Conservation (phyloP, 139 green algal species). For the Pseudopediastrum boryanum region DNA sequence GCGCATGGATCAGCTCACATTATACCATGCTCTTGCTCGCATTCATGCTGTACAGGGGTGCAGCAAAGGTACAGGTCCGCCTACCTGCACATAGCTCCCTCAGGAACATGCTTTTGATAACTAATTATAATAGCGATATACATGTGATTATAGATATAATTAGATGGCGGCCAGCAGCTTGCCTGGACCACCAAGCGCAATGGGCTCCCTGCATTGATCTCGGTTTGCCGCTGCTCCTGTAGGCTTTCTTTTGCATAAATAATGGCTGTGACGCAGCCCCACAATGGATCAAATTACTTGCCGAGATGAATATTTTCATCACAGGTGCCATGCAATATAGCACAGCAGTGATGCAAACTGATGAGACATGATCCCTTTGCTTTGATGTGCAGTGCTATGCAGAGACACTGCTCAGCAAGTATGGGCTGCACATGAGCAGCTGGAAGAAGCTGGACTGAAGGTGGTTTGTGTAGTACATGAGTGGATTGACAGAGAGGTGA, state of each 20-base stretch:
- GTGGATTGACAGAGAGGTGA: slow-evolving; percentile 41
- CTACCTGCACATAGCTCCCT: neutral
- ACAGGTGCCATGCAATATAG: neutral
- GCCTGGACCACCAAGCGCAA: neutral
- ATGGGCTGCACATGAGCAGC: slow-evolving; percentile 11
- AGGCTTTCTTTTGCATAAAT: neutral
- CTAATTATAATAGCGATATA: neutral
- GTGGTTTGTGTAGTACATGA: slow-evolving; percentile 45
- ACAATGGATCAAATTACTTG: neutral
- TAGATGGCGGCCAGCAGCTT: neutral
- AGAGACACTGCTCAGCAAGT: slow-evolving; percentile 20
- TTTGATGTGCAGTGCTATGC: slow-evolving; percentile 24
- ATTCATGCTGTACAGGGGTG: neutral
- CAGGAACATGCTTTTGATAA: neutral
- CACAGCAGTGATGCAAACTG: too few species aligned
- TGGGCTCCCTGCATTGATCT: neutral
- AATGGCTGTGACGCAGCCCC: too few species aligned
- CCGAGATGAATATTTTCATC: neutral
- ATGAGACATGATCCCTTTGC: neutral
- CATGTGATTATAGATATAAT: neutral
- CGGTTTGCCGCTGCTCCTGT: neutral
- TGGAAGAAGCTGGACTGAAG: slow-evolving; percentile 28
- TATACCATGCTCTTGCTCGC: neutral
- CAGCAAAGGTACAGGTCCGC: neutral
- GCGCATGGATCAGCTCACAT: neutral